These are phyloP conservation scores for Ophiostoma ulmi DNA, from an alignment of 2,329 filamentous ascomycete genomes.

Conservation along the genomic window DNA sequence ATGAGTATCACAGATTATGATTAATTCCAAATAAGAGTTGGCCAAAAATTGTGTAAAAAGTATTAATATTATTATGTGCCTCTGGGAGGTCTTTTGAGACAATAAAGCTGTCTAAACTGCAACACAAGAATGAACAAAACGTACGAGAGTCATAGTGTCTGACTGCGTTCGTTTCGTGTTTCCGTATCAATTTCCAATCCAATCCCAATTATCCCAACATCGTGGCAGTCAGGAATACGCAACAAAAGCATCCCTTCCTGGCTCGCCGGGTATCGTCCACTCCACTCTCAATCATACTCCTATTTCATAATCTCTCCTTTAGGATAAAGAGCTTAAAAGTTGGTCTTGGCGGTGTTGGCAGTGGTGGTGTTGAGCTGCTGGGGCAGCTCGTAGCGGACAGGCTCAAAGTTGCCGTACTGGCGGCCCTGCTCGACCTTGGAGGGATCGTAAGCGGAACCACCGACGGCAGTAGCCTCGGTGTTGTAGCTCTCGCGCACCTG, in stretches of 20 bases:
- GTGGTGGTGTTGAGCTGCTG: slow-evolving; percentile 5
- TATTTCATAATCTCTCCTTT: too few species aligned
- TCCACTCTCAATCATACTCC: background rate
- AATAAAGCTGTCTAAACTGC: background rate
- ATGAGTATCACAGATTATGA: background rate
- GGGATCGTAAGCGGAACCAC: slow-evolving; percentile 8
- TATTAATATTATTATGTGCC: slow-evolving; percentile 8
- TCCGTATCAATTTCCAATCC: background rate
- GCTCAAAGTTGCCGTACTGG: slow-evolving; percentile 15
- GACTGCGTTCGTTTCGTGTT: background rate
- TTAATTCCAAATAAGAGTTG: background rate
- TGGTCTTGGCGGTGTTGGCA: slow-evolving; percentile 9
- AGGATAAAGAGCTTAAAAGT: background rate
- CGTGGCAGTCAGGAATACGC: slow-evolving; percentile 3
- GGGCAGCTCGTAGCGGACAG: slow-evolving; percentile 15
- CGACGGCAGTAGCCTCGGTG: slow-evolving; percentile 35
- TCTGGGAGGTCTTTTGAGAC: background rate
- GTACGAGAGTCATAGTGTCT: background rate
- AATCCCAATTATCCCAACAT: background rate
- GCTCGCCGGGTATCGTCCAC: slow-evolving; percentile 11
- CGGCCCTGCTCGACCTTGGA: slow-evolving; percentile 14
- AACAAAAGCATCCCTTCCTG: background rate
- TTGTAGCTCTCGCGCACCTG: slow-evolving; percentile 35
- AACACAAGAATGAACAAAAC: background rate
- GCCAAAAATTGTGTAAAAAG: background rate